Evolutionary conservation across 495 filamentous ascomycete genomes (phyloP).

Genomic region (Penicillium taxi): DNA sequence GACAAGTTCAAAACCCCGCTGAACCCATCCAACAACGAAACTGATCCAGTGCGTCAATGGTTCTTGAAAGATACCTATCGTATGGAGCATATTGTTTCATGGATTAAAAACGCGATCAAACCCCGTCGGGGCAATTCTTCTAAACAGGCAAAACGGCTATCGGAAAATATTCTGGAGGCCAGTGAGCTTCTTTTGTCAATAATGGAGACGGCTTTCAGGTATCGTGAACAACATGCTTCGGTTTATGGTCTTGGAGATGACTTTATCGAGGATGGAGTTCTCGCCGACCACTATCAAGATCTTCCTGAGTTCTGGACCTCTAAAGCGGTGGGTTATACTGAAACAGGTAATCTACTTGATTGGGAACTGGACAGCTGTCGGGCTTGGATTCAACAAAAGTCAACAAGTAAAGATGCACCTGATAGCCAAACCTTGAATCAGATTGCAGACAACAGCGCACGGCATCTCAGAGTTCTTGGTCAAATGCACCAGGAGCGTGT

Average conservation of each 20-base stretch:
- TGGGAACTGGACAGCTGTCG: conserved; percentile 38
- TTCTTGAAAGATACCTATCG: conserved; percentile 69
- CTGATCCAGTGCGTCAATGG: conserved; percentile 70
- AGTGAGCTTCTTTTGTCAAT: conserved; percentile 67
- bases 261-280: conserved; percentile 59
- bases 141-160: conserved; percentile 25
- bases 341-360: conserved; percentile 45
- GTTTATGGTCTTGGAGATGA: conserved; percentile 63
- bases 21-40: conserved; percentile 51
- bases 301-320: conserved; percentile 80
- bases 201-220: conserved; percentile 64
- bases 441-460: conserved; percentile 45
- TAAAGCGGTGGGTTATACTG: conserved; percentile 30
- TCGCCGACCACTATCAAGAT: conserved; percentile 49
- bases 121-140: conserved; percentile 36
- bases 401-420: conserved; percentile 21
- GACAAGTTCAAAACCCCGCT: conserved; percentile 55
- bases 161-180: conserved; percentile 63
- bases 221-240: conserved; percentile 56
- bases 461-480: conserved; percentile 50
- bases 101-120: conserved; percentile 65
- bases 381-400: conserved; percentile 32
- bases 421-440: conserved; percentile 33
- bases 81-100: conserved; percentile 67
- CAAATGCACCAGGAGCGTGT: conserved; percentile 54